Evolutionary conservation across 2,329 filamentous ascomycete species (phyloP), one percentile per base, ranked within the genome.

Genomic region (Sordariomycetes sp.): DNA sequence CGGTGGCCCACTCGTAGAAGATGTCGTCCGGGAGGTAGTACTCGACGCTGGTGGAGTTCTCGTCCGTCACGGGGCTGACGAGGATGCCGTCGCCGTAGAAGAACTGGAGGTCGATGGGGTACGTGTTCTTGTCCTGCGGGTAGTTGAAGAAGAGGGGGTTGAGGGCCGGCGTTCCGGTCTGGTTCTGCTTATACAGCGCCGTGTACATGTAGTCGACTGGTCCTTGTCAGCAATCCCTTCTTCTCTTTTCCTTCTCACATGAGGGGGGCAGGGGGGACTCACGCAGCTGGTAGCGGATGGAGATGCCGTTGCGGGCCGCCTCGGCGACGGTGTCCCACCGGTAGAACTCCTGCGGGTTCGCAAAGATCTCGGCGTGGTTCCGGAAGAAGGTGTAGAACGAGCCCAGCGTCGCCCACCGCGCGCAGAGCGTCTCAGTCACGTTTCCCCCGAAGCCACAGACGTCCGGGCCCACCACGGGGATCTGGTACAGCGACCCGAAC

Each of bases 191-290:
- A 67, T 86, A 76, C 61, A 90, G 76, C 0, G 83, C 81, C 1
- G 87, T 90, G 74, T 91, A 90, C 60, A 88, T 77, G 70, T 90
- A 90, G 66, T 90, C 88, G 14, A 92, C 40, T 46, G n/a, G 90
- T 3, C 14, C 8, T 7, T 43, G 40, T 46, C 14, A 46, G 18
- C 18, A n/a, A 2, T 4, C 18, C 2, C 18, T n/a, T n/a, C 40
- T 16, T 46, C 18, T n/a, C n/a, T n/a, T n/a, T n/a, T n/a, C n/a
- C n/a, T n/a, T n/a, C n/a, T n/a, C n/a, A n/a, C n/a, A n/a, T n/a
- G n/a, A n/a, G n/a, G 6, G 18, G n/a, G 3, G 18, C 2, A n/a
- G 14, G 40, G 8, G 14, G 3, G 18, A 46, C 40, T 18, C 7
- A 46, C 40, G 76, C 11, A 91, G 75, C 53, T 79, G 78, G 71